Base-by-base conservation (phyloP, 148 eudicot species). In the Rhododendron simsii region DNA sequence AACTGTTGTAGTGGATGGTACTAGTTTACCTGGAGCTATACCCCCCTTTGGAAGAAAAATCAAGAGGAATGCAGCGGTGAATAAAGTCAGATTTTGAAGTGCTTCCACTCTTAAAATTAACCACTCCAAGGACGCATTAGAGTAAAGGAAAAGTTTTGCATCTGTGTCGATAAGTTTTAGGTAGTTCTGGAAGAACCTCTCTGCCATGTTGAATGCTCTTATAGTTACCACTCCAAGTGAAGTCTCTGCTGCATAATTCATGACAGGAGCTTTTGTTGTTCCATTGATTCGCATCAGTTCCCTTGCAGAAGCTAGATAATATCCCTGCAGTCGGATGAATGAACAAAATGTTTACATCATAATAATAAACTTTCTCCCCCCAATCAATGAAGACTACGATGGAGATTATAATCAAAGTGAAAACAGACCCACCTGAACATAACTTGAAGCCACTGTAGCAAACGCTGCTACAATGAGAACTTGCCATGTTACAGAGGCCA, bases 261-360 rank as follows among this genome's bases (percentile, higher is more conserved):
- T 90, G 67, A 94, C 88, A 2, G 95, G 93, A 20, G 97, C 95
- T 88, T 94, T 94, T 37, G 95, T 94, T 9, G 93, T 94, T 89
- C 97, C 97, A 39, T 91, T 92, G 84, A 94, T 92, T 83, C 95
- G 90, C 90, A 92, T 89, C 23, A 94, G 92, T 86, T 94, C 96
- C 88, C 94, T 90, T 44, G 96, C 94, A 18, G 94, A 84, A 28
- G 92, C 89, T 84, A 89, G 88, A 86, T 94, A 94, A 71, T 94
- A 91, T 26, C 87, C 87, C 95, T 94, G 86, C 59, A 87, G 37
- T 41, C 3, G 74, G 37, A 87, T 77, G 39, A 78, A 28, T 44
- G 80, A 28, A 28, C 75, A 3, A 69, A 4, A 30, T 0, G 20
- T 21, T 63, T 8, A 37, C 26, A 30, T 20, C 44, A 16, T 39